Evolutionary conservation across 805 yeast genomes (phyloP), one percentile per base, ranked within the genome.

Genomic region (Kluyveromyces dobzhanskii): DNA sequence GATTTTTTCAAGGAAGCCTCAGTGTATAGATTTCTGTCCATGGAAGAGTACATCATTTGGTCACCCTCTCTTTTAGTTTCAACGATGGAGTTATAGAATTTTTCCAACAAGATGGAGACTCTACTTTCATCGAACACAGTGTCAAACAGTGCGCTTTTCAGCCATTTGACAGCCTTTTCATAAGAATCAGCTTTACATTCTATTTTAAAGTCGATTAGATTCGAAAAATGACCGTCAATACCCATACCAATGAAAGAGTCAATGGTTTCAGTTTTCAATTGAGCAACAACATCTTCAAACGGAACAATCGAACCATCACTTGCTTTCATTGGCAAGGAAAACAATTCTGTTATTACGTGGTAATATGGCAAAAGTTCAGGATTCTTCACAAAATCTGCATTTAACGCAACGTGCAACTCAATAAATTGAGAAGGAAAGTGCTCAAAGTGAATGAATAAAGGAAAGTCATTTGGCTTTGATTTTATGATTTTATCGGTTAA

Each of bases 391-490:
- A 66, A 33, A 51, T 67, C 32, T 64, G 69, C 1, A 85, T 74
- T 8, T 80, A 84, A 57, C 27, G 80, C 57, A 28, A 85, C 55
- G 42, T 78, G 75, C 16, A 87, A 67, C 11, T 82, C 76, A 26
- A 85, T 75, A 55, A 90, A 92, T 51, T 83, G 79, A 1, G 96
- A 84, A 39, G 78, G 73, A 53, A 75, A 80, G 46, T 80, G 75
- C 59, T 92, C 97, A 49, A 83, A 71, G 54, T 86, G 92, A 37
- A 88, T 56, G 44, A 76, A 78, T 28, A 88, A 58, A 4, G 88
- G 86, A 44, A 81, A 69, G 37, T 70, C 65, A 1, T 48, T 38
- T 21, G 80, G 78, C 45, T 59, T 57, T 9, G 54, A 46, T 2
- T 44, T 29, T 6, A 61, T 10, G 12, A 66, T 35, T 30, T 47